These are phyloP conservation scores for Camptophora hylomeconis DNA, from an alignment of 2,329 filamentous ascomycete genomes.

Conservation along the genomic window DNA sequence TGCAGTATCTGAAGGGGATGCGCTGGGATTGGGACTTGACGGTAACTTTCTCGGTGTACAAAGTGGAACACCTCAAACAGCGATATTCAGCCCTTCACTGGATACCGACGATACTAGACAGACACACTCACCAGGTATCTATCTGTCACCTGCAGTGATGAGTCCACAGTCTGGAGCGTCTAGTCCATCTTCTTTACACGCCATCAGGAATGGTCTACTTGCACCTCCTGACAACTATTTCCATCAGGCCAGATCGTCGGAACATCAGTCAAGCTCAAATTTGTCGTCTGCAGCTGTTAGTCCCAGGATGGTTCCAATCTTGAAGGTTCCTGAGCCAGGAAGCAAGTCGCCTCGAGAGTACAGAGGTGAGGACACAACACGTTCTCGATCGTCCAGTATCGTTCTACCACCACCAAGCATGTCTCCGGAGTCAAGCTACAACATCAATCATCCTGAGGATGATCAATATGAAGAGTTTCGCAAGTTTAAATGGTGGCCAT, in stretches of 20 bases:
- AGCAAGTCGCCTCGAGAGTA: background rate
- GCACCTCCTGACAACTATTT: too few species aligned
- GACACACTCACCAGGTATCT: background rate
- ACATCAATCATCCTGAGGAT: conserved; percentile 21
- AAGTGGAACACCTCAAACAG: conserved; percentile 4
- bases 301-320: conserved; percentile 3
- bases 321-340: conserved; percentile 3
- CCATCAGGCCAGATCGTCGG: too few species aligned
- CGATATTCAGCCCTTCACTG: conserved; percentile 1
- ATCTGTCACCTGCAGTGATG: conserved; percentile 2
- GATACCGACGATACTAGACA: background rate
- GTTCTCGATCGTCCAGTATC: conserved; percentile 42
- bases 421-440: conserved; percentile 31
- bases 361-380: conserved; percentile 9
- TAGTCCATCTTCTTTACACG: conserved; percentile 1
- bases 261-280: too few species aligned
- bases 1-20: conserved; percentile 49
- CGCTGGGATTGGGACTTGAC: conserved; percentile 33
- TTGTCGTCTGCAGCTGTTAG: too few species aligned
- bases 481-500: conserved; percentile 67
- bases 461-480: conserved; percentile 28
- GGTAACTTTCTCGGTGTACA: conserved; percentile 20
- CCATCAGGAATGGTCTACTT: conserved; percentile 3
- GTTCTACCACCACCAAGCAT: conserved; percentile 40
- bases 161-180: conserved; percentile 1